Conservation (phyloP, 345 rosid species). For the Citrus medica region DNA sequence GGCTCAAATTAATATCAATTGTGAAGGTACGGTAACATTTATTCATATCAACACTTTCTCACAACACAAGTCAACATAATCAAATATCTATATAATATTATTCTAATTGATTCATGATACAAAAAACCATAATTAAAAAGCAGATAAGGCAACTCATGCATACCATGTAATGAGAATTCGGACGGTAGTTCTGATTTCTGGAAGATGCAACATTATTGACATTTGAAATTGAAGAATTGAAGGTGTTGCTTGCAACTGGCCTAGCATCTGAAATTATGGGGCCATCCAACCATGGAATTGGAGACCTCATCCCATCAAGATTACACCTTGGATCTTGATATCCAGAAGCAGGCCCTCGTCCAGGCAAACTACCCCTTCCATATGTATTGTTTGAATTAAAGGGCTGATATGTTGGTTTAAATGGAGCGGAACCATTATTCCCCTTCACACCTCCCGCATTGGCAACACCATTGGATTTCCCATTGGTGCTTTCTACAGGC, state of each 20-base stretch:
- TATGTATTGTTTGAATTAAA: slow-evolving; percentile 48
- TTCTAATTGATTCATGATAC: too few relatives aligned
- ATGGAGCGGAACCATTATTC: slow-evolving; percentile 47
- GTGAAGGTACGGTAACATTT: too few relatives aligned
- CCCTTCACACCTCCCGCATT: slow-evolving; percentile 49
- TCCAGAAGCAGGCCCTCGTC: slow-evolving; percentile 44
- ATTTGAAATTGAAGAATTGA: slow-evolving; percentile 51
- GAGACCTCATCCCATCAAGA: slow-evolving; percentile 50
- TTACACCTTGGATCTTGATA: slow-evolving; percentile 65
- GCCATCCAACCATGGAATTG: slow-evolving; percentile 51
- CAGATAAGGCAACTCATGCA: neutral
- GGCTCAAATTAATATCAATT: too few relatives aligned
- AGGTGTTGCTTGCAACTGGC: slow-evolving; percentile 37
- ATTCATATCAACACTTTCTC: too few relatives aligned
- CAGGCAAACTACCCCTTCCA: slow-evolving; percentile 51
- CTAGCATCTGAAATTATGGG: slow-evolving; percentile 54
- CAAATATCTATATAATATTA: too few relatives aligned
- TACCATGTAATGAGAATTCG: slow-evolving; percentile 64
- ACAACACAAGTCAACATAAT: too few relatives aligned
- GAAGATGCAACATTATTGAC: slow-evolving; percentile 43
- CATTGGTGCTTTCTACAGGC: slow-evolving; percentile 52
- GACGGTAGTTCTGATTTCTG: slow-evolving; percentile 57
- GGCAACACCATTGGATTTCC: slow-evolving; percentile 38
- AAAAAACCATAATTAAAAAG: neutral
- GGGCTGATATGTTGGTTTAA: slow-evolving; percentile 48